Conservation (phyloP, 176 grass and related monocot genomes). For the Rhipidocladum racemiflorum region DNA sequence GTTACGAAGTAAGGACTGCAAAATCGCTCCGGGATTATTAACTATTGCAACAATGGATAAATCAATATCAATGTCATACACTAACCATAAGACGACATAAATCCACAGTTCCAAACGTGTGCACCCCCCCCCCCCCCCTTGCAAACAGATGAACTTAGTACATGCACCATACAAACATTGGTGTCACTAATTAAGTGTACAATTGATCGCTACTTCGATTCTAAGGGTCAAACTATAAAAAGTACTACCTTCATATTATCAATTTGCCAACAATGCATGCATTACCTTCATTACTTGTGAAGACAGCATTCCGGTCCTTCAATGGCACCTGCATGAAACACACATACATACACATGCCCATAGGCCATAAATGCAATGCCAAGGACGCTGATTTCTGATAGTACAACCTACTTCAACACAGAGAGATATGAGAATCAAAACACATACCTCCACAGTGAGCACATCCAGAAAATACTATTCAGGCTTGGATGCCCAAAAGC, state of each 20-base stretch:
- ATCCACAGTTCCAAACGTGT: constrained; percentile 12
- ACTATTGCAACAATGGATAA: neutral
- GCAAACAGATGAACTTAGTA: neutral
- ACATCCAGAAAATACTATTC: neutral
- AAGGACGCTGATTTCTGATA: neutral
- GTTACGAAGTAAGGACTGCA: neutral
- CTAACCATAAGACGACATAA: constrained; percentile 1
- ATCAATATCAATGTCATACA: constrained; percentile 15
- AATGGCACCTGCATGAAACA: neutral
- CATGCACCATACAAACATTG: neutral
- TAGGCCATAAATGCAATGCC: neutral
- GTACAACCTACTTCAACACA: neutral
- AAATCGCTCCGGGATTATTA: neutral
- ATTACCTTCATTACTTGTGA: constrained; percentile 22
- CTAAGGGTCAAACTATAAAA: neutral
- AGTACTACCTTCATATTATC: neutral
- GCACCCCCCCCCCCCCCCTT: neutral
- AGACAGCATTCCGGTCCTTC: neutral
- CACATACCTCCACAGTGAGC: neutral
- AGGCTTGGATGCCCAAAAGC: neutral
- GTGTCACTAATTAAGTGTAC: neutral
- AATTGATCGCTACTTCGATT: neutral
- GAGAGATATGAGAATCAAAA: neutral
- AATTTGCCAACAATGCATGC: neutral
- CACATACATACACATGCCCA: too few species aligned